Evolutionary conservation across 805 yeast species (phyloP).

Genomic region (Candida corydali): DNA sequence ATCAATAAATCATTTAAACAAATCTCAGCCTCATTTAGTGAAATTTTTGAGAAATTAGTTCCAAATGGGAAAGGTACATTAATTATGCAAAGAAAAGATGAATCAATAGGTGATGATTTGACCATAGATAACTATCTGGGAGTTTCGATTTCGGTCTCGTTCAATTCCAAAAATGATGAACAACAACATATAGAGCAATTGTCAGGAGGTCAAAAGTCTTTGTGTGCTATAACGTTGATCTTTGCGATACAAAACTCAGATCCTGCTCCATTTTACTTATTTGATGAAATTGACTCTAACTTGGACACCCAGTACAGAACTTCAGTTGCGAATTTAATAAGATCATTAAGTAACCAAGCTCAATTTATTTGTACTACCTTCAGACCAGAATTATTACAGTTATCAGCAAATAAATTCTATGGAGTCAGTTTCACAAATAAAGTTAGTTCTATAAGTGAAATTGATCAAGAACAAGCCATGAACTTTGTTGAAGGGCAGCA

Average conservation of each 20-base stretch:
- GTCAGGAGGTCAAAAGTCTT: slow-evolving; percentile 94
- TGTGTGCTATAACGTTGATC: slow-evolving; percentile 93
- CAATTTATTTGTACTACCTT: slow-evolving; percentile 97
- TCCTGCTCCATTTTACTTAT: slow-evolving; percentile 94
- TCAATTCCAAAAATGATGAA: slow-evolving; percentile 80
- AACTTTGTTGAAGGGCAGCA: slow-evolving; percentile 75
- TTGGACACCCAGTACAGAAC: slow-evolving; percentile 88
- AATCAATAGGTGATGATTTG: slow-evolving; percentile 13
- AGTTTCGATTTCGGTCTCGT: slow-evolving; percentile 82
- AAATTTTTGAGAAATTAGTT: slow-evolving; percentile 74
- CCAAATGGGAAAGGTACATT: slow-evolving; percentile 79
- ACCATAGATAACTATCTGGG: slow-evolving; percentile 64
- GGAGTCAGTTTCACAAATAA: slow-evolving; percentile 84
- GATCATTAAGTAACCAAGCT: slow-evolving; percentile 59
- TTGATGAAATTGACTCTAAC: slow-evolving; percentile 96
- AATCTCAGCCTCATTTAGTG: slow-evolving; percentile 68
- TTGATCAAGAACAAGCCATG: slow-evolving; percentile 68
- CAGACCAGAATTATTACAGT: slow-evolving; percentile 82
- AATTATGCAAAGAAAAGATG: slow-evolving; percentile 51
- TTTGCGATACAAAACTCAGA: slow-evolving; percentile 92
- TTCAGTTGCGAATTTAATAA: slow-evolving; percentile 76
- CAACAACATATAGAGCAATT: slow-evolving; percentile 85
- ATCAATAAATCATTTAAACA: slow-evolving; percentile 72
- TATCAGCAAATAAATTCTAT: slow-evolving; percentile 76
- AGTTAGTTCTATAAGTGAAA: slow-evolving; percentile 72